These are phyloP conservation scores for Debaryomycetaceae sp. DNA, from an alignment of 1,139 yeast species.

Conservation along the genomic window DNA sequence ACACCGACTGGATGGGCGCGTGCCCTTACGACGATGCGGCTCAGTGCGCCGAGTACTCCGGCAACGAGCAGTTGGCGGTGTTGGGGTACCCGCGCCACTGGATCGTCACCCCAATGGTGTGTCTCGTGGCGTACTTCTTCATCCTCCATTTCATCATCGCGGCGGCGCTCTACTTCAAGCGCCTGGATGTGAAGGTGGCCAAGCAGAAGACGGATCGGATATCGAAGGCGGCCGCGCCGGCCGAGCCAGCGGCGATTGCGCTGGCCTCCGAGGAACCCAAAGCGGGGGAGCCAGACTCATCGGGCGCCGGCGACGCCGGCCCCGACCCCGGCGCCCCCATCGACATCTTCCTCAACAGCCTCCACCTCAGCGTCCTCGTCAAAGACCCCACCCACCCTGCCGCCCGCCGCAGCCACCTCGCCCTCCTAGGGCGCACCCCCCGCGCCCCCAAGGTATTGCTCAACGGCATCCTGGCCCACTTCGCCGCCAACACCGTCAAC, in stretches of 20 bases:
- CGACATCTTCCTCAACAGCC: conserved; percentile 16
- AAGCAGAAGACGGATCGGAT: conserved; percentile 33
- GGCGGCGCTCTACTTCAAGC: conserved; percentile 39
- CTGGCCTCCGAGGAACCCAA: conserved; percentile 2
- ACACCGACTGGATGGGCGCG: conserved; percentile 53
- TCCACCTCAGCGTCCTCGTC: conserved; percentile 17
- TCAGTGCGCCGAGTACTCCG: conserved; percentile 43
- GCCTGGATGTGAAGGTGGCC: conserved; percentile 53
- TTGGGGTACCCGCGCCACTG: conserved; percentile 64
- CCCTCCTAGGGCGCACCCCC: neutral
- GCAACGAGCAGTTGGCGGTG: conserved; percentile 48
- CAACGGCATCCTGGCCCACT: conserved; percentile 50
- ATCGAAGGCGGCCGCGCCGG: conserved; percentile 26
- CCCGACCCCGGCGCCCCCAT: conserved; percentile 15
- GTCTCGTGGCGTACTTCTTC: conserved; percentile 55
- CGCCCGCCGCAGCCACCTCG: conserved; percentile 2
- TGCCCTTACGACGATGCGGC: conserved; percentile 40
- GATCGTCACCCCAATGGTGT: conserved; percentile 64
- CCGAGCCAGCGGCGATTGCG: conserved; percentile 10
- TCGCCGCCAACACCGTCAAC: conserved; percentile 61
- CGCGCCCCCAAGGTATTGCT: conserved; percentile 20
- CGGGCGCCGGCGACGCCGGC: neutral
- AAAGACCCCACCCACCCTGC: conserved; percentile 6
- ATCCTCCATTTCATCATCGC: conserved; percentile 52
- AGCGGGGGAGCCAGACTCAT: neutral